phyloP scores from a whole-genome alignment of 495 filamentous ascomycete genomes.

The Xylaria bambusicola region DNA sequence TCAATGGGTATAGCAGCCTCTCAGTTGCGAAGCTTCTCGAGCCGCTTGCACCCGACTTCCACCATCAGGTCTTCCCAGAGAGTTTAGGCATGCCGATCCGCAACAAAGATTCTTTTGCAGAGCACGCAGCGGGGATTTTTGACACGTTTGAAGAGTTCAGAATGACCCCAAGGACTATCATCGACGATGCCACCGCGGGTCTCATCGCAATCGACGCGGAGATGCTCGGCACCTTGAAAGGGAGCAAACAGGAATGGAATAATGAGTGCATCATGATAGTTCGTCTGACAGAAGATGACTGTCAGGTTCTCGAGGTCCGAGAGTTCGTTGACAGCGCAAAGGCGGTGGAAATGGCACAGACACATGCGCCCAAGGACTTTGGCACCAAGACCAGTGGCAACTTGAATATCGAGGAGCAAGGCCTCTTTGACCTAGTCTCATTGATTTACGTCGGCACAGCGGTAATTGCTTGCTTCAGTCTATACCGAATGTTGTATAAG shows the following conservation, averaged over 20 bases:
- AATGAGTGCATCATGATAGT: slow-evolving; percentile 48
- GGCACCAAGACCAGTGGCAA: background rate
- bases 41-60: slow-evolving; percentile 34
- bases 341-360: slow-evolving; percentile 39
- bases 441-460: background rate
- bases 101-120: slow-evolving; percentile 33
- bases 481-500: background rate
- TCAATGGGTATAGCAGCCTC: slow-evolving; percentile 41
- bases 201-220: slow-evolving; percentile 36
- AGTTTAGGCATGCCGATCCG: slow-evolving; percentile 39
- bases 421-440: background rate
- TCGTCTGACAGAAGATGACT: slow-evolving; percentile 31
- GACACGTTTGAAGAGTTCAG: slow-evolving; percentile 40
- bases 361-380: slow-evolving; percentile 35
- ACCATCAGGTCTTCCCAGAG: slow-evolving; percentile 39
- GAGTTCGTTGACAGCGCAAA: slow-evolving; percentile 48
- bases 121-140: slow-evolving; percentile 39
- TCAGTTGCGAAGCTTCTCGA: slow-evolving; percentile 33
- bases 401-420: background rate
- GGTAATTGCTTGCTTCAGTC: background rate
- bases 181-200: slow-evolving; percentile 34
- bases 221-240: slow-evolving; percentile 38
- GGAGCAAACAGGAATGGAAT: slow-evolving; percentile 27
- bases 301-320: slow-evolving; percentile 29
- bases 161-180: slow-evolving; percentile 39